phyloP scores from a whole-genome alignment of 495 filamentous ascomycete genomes.

The Aspergillus sparsus region DNA sequence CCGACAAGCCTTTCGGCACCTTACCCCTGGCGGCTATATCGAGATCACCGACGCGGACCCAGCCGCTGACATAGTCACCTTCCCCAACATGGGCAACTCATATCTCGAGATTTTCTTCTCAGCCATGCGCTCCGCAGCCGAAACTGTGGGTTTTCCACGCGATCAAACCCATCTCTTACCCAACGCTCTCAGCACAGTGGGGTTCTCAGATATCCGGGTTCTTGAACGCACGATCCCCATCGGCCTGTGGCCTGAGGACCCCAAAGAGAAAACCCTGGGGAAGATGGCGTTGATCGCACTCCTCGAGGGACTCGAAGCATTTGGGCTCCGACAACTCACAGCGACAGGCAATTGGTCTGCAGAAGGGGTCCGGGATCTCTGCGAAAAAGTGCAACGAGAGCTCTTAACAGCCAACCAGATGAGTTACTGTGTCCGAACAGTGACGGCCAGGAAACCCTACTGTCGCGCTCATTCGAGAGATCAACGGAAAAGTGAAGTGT shows the following conservation, averaged over 20 bases:
- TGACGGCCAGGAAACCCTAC: constrained; percentile 58
- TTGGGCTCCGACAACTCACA: constrained; percentile 61
- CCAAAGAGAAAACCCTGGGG: constrained; percentile 55
- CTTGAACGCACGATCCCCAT: constrained; percentile 61
- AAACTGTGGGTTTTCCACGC: constrained; percentile 38
- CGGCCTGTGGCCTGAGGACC: constrained; percentile 55
- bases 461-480: constrained; percentile 28
- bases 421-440: constrained; percentile 51
- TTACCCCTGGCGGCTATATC: constrained; percentile 66
- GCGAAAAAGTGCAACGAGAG: constrained; percentile 55
- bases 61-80: constrained; percentile 34
- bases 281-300: constrained; percentile 67
- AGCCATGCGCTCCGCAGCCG: constrained; percentile 39
- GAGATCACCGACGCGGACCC: constrained; percentile 52
- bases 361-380: constrained; percentile 55
- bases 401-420: constrained; percentile 46
- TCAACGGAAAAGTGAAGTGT: constrained; percentile 25
- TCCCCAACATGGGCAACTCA: constrained; percentile 29
- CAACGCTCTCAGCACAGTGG: constrained; percentile 51
- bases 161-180: constrained; percentile 57
- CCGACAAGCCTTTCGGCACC: constrained; percentile 56
- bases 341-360: constrained; percentile 56
- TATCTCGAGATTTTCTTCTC: constrained; percentile 40
- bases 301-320: constrained; percentile 66
- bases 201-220: constrained; percentile 62